Evolutionary conservation across 345 rosid genomes (phyloP).

Genomic region (Populus pruinosa): DNA sequence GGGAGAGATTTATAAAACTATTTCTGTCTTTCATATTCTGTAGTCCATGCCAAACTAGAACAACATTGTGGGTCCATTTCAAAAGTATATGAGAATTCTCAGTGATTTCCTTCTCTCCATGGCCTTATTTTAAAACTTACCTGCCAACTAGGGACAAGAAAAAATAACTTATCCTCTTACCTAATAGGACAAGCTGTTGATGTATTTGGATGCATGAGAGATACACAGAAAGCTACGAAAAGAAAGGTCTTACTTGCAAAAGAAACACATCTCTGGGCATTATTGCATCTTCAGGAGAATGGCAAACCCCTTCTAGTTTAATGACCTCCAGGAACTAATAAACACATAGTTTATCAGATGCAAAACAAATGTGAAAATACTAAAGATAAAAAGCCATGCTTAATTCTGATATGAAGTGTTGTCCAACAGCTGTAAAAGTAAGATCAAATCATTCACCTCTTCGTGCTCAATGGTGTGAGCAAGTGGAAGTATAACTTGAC

Average conservation of each 20-base stretch:
- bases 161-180: neutral
- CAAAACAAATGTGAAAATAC: neutral
- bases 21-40: neutral
- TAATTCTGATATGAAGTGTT: neutral
- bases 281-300: conserved; percentile 87
- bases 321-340: conserved; percentile 88
- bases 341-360: neutral
- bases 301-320: conserved; percentile 80
- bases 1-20: neutral
- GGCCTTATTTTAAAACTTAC: neutral
- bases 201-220: neutral
- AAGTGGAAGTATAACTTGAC: conserved; percentile 92
- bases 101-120: neutral
- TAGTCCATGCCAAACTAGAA: neutral
- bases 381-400: neutral
- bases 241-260: conserved; percentile 63
- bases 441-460: conserved; percentile 55
- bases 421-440: neutral
- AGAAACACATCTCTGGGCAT: conserved; percentile 90
- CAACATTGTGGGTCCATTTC: neutral
- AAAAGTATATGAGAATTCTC: neutral
- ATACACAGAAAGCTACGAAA: neutral
- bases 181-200: neutral
- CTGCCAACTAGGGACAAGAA: neutral
- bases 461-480: conserved; percentile 96